These are phyloP conservation scores for Carpinus fangiana DNA, from an alignment of 306 rosid genomes.

Conservation along the genomic window DNA sequence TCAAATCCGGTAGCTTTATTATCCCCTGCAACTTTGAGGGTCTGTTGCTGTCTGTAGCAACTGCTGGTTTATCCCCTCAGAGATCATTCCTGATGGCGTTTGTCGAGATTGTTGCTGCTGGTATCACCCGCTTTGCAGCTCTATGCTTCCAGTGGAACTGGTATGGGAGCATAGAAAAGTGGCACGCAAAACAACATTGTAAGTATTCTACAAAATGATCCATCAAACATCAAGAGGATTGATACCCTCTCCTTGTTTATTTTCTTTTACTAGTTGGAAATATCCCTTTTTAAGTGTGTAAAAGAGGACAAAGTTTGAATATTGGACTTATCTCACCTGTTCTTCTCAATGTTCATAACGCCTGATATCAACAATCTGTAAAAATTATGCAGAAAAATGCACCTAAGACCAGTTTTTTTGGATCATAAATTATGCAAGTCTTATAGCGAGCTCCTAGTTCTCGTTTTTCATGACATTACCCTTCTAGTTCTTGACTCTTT, in stretches of 20 bases:
- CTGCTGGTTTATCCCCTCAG: slow-evolving; percentile 88
- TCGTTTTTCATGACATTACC: neutral
- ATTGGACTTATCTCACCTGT: neutral
- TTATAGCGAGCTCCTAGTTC: neutral
- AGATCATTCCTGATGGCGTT: slow-evolving; percentile 82
- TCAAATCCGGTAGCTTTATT: slow-evolving; percentile 63
- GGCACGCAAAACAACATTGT: slow-evolving; percentile 54
- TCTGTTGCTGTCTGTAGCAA: slow-evolving; percentile 55
- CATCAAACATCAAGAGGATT: slow-evolving; percentile 15
- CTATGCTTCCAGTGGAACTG: slow-evolving; percentile 79
- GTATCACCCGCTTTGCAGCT: slow-evolving; percentile 54
- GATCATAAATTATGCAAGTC: neutral
- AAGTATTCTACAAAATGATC: slow-evolving; percentile 31
- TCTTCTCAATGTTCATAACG: neutral
- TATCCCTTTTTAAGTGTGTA: slow-evolving; percentile 6
- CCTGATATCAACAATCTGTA: neutral
- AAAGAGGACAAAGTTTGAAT: neutral
- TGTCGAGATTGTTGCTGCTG: slow-evolving; percentile 64
- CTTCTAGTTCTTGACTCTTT: neutral
- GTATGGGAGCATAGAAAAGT: slow-evolving; percentile 74
- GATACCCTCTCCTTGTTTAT: neutral
- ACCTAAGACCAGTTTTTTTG: neutral
- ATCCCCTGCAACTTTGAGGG: slow-evolving; percentile 88
- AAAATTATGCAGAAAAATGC: neutral
- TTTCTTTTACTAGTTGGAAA: neutral